A percentile compares a stretch with the other conserved stretches of the same genome.
These are phyloP conservation scores for Cadophora malorum DNA, from an alignment of 2,329 filamentous ascomycete species.

Conservation along the genomic window DNA sequence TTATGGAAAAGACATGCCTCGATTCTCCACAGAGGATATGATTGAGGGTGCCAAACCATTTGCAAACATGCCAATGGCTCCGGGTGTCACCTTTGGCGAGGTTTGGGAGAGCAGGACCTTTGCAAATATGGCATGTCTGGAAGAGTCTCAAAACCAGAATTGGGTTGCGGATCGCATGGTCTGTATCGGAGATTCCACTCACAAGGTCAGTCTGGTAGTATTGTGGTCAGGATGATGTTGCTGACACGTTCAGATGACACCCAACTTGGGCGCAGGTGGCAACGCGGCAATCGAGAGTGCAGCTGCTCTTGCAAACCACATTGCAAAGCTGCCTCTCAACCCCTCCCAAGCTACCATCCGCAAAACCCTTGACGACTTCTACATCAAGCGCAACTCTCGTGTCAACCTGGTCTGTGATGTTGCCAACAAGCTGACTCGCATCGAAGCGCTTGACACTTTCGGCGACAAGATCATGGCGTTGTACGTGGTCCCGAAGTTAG, in stretches of 20 bases:
- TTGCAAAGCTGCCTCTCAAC: conserved; percentile 28
- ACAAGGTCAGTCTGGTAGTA: conserved; percentile 35
- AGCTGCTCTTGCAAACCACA: conserved; percentile 44
- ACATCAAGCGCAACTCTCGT: conserved; percentile 35
- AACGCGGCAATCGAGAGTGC: conserved; percentile 49
- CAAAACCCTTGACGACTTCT: conserved; percentile 25
- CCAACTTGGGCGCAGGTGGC: conserved; percentile 46
- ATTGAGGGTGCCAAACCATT: conserved; percentile 23
- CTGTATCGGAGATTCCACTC: conserved; percentile 36
- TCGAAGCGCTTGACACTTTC: conserved; percentile 34
- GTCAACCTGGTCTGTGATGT: conserved; percentile 33
- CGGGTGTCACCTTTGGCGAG: conserved; percentile 30
- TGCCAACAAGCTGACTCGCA: conserved; percentile 37
- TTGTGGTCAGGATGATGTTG: neutral
- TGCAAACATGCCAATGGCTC: conserved; percentile 10
- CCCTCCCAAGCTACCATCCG: conserved; percentile 8
- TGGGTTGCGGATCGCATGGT: conserved; percentile 35
- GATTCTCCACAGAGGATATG: conserved; percentile 31
- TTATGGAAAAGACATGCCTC: conserved; percentile 31
- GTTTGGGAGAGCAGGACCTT: conserved; percentile 27
- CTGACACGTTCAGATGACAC: conserved; percentile 25
- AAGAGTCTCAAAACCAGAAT: conserved; percentile 35
- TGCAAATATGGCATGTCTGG: conserved; percentile 26
- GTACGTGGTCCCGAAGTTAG: conserved; percentile 32
- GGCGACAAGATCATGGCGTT: conserved; percentile 33